These are phyloP conservation scores for Saturnispora galanensis DNA, from an alignment of 805 yeast species.

Conservation along the genomic window DNA sequence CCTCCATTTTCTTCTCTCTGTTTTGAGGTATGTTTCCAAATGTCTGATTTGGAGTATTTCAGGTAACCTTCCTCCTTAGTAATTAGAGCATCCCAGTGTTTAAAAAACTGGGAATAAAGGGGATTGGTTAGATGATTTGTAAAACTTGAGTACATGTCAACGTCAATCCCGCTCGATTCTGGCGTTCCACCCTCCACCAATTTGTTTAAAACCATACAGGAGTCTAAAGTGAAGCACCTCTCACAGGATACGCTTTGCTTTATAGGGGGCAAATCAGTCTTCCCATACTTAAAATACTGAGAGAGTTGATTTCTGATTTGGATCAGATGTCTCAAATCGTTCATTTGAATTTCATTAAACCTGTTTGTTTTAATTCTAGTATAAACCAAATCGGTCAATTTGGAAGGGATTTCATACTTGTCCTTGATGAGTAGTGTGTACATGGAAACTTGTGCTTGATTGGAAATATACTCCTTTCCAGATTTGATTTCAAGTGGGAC, in stretches of 20 bases:
- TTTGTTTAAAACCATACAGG: slow-evolving; percentile 59
- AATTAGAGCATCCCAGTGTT: slow-evolving; percentile 64
- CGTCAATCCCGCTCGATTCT: slow-evolving; percentile 42
- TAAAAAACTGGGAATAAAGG: slow-evolving; percentile 45
- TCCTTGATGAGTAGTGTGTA: slow-evolving; percentile 75
- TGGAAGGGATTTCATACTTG: slow-evolving; percentile 60
- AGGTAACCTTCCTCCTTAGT: slow-evolving; percentile 63
- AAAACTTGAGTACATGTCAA: slow-evolving; percentile 35
- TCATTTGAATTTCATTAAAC: slow-evolving; percentile 32
- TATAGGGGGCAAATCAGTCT: slow-evolving; percentile 44
- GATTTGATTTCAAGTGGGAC: slow-evolving; percentile 89
- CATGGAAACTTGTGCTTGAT: slow-evolving; percentile 78
- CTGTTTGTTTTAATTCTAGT: slow-evolving; percentile 46
- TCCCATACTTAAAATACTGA: slow-evolving; percentile 41
- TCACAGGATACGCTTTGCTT: slow-evolving; percentile 47
- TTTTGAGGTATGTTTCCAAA: slow-evolving; percentile 54
- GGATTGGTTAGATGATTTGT: slow-evolving; percentile 36
- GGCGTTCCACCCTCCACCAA: slow-evolving; percentile 50
- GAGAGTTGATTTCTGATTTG: slow-evolving; percentile 67
- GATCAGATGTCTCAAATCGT: slow-evolving; percentile 58
- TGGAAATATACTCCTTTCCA: slow-evolving; percentile 56
- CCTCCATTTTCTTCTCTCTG: slow-evolving; percentile 57
- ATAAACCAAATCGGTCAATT: slow-evolving; percentile 61
- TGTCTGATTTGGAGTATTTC: slow-evolving; percentile 42
- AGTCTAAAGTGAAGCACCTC: slow-evolving; percentile 42